Base-by-base conservation (phyloP, 164 flowering plant genomes). In the Brasenia schreberi region DNA sequence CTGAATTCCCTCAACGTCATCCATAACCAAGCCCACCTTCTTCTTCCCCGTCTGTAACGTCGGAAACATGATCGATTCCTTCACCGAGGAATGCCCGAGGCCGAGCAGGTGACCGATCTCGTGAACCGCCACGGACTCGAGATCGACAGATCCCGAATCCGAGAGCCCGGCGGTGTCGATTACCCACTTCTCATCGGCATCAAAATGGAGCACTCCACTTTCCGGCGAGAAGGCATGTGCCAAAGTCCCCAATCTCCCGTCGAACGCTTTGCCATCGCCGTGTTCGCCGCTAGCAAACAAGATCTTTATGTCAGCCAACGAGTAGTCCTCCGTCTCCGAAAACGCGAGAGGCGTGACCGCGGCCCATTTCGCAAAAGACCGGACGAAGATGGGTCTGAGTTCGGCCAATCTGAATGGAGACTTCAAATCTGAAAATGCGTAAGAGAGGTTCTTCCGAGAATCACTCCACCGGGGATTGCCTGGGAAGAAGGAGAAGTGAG, bases 401-500 rank as follows among this genome's bases (percentile, higher is more conserved):
- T 23, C 27, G 27, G 27, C 27, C 27, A 2, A 23, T 23, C 27
- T 23, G 27, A 23, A 23, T 23, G 27, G 27, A 23, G 27, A 23
- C 27, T 23, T 23, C 2, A 23, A 23, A 23, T 23, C 27, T 23
- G 27, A 23, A 2, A 23, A 23, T 23, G 59, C 59, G n/a, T 56
- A 56, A 12, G 59, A 11, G 16, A 56, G n/a, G n/a, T 56, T 56
- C n/a, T n/a, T 12, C n/a, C n/a, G 12, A 1, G 16, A 56, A n/a
- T 0, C 59, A 0, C 16, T 12, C 59, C 59, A 56, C 59, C 59
- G 59, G n/a, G 59, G 59, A 56, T 2, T 56, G 12, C 59, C 86
- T 60, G 73, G 53, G 69, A 85, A 87, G 69, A 75, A 85, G 4
- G 90, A 66, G 76, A 23, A 87, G 58, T 66, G 85, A 44, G 73